Evolutionary conservation across 2,329 filamentous ascomycete genomes (phyloP).

Genomic region (Seiridium unicorne): DNA sequence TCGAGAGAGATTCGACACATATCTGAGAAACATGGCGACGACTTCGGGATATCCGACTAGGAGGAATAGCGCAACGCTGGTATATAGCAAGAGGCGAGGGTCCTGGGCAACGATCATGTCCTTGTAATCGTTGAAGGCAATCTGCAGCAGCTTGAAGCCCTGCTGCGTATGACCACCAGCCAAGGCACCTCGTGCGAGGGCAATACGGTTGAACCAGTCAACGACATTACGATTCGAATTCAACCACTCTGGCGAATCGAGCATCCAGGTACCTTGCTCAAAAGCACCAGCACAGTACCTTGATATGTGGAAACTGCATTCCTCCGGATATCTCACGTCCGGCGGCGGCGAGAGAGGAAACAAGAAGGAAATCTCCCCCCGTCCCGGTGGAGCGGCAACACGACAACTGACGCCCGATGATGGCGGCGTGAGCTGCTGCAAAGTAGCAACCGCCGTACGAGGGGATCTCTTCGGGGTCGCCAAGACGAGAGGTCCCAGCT

Average conservation of each 20-base stretch:
- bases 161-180: conserved; percentile 1
- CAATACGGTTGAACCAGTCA: conserved; percentile 6
- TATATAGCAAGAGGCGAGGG: conserved; percentile 5
- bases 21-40: conserved; percentile 1
- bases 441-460: background rate
- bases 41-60: conserved; percentile 4
- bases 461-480: background rate
- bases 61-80: background rate
- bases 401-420: background rate
- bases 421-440: background rate
- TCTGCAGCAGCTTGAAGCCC: conserved; percentile 5
- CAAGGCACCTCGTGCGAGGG: background rate
- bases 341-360: conserved; percentile 5
- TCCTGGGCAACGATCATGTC: conserved; percentile 3
- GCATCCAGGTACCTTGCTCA: background rate
- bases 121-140: conserved; percentile 5
- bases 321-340: background rate
- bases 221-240: background rate
- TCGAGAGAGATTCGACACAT: background rate
- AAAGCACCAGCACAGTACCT: conserved; percentile 4
- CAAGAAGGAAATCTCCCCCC: conserved; percentile 1
- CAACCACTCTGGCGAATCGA: background rate
- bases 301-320: background rate
- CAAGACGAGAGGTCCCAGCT: background rate
- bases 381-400: background rate